A percentile compares a stretch with the other conserved stretches of the same genome.
Conservation (phyloP, 2,329 filamentous ascomycete genomes). For the Pyricularia grisea region DNA sequence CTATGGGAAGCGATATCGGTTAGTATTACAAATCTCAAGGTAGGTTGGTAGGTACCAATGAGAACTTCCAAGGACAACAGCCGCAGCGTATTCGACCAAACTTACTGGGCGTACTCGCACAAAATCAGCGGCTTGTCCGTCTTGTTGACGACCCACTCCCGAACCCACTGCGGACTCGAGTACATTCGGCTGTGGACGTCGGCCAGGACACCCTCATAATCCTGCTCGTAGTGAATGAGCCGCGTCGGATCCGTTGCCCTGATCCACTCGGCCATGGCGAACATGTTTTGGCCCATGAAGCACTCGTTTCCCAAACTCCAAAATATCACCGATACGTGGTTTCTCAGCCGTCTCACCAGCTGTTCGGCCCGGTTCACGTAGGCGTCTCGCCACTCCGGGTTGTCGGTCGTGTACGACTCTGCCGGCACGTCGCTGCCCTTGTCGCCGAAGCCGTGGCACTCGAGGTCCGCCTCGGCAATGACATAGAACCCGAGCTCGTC, state of each 20-base stretch:
- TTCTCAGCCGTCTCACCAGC: constrained; percentile 52
- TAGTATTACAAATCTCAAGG: neutral
- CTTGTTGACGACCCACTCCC: constrained; percentile 21
- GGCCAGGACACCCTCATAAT: neutral
- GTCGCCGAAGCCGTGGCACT: constrained; percentile 41
- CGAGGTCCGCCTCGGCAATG: constrained; percentile 45
- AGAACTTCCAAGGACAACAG: neutral
- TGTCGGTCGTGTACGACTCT: constrained; percentile 44
- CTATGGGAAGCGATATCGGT: neutral
- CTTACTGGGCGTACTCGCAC: constrained; percentile 38
- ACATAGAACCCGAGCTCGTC: constrained; percentile 57
- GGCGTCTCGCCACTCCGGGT: constrained; percentile 45
- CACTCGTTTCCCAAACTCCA: constrained; percentile 28
- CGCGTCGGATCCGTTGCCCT: neutral
- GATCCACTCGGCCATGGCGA: neutral
- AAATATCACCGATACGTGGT: constrained; percentile 52
- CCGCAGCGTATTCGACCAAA: neutral
- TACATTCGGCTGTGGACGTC: neutral
- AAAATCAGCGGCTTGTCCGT: constrained; percentile 48
- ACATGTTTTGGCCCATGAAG: neutral
- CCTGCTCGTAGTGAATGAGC: constrained; percentile 2
- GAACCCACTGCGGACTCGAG: neutral
- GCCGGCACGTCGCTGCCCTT: constrained; percentile 39
- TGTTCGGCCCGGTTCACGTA: constrained; percentile 55
- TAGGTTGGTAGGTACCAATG: neutral